These are phyloP conservation scores for Amoeboaphelidium protococcarum DNA, from an alignment of 371 early-diverging fungal genomes.

Conservation along the genomic window DNA sequence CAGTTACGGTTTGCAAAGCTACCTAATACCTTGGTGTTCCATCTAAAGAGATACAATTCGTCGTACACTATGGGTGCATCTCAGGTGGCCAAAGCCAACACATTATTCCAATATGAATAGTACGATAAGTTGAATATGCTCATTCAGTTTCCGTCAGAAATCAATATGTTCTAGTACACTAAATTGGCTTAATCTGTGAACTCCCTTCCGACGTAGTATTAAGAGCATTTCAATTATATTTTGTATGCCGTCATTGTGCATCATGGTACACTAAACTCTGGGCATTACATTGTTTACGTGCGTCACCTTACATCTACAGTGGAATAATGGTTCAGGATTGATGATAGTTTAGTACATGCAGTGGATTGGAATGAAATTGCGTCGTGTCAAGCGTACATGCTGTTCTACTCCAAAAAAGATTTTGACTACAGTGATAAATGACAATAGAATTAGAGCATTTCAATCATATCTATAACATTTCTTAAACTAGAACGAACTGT, in stretches of 20 bases:
- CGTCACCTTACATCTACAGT: slow-evolving; percentile 23
- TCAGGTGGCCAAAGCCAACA: background rate
- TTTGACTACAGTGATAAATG: too few relatives aligned
- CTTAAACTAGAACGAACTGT: too few relatives aligned
- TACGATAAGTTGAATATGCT: slow-evolving; percentile 48
- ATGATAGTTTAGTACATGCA: slow-evolving; percentile 51
- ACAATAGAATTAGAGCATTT: too few relatives aligned
- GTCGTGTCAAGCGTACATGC: slow-evolving; percentile 38
- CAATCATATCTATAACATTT: too few relatives aligned
- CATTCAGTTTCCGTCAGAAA: slow-evolving; percentile 47
- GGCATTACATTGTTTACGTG: slow-evolving; percentile 70
- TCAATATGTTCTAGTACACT: slow-evolving; percentile 76
- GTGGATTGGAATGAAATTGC: slow-evolving; percentile 43
- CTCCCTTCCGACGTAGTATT: background rate
- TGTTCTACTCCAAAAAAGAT: background rate
- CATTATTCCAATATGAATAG: background rate
- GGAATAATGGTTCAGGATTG: slow-evolving; percentile 62
- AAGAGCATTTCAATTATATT: slow-evolving; percentile 40
- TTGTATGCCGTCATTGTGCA: slow-evolving; percentile 79
- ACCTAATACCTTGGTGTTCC: slow-evolving; percentile 65
- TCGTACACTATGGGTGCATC: background rate
- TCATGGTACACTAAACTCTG: slow-evolving; percentile 63
- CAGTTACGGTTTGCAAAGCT: slow-evolving; percentile 54
- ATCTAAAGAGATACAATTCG: slow-evolving; percentile 25
- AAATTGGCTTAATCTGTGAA: slow-evolving; percentile 3